Evolutionary conservation across 176 grass and related monocot genomes (phyloP), one percentile per base, ranked within the genome.

Genomic region (Secale cereale): DNA sequence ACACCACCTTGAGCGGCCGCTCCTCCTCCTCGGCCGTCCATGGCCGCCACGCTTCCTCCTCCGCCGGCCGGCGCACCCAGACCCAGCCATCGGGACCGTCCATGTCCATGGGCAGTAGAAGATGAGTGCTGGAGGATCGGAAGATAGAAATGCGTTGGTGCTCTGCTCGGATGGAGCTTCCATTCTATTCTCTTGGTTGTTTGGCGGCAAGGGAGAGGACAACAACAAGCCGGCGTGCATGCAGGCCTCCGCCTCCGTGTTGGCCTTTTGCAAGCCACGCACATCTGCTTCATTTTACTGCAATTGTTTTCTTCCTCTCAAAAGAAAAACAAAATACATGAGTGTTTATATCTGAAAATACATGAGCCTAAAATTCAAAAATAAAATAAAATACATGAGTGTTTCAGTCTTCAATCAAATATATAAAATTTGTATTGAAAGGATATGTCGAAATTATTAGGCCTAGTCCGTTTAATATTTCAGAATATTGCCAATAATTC

Each of bases 1-100:
- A 97, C 82, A 41, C 77, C 72, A 97, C 89, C 92, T 94, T 93
- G 33, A 97, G 86, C 41, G 89, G 81, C 50, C 89, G 71, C 39
- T 67, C 39, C 64, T 71, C 79, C 22, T 33, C 86, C 16, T 8
- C 85, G 3, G 3, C 75, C 14, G 14, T 52, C 9, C 80, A 85
- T 57, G 54, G 54, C 0, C 20, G 54, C 54, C 54, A 19, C 54
- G 54, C 0, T 57, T 22, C 54, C 54, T 57, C 54, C 20, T 57
- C 54, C 17, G 54, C 54, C 54, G 54, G 54, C 36, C 82, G 59
- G 15, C 70, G 59, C 60, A 92, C 92, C 84, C 69, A 85, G 5
- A 90, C 85, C 92, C 91, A 90, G 14, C 64, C 80, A 22, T 59
- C 64, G 37, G 54, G 54, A 22, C 54, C 54, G 7, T 57, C 54